Base-by-base conservation (phyloP, 352 stramenopile genomes). In the Pythium dissotocum region DNA sequence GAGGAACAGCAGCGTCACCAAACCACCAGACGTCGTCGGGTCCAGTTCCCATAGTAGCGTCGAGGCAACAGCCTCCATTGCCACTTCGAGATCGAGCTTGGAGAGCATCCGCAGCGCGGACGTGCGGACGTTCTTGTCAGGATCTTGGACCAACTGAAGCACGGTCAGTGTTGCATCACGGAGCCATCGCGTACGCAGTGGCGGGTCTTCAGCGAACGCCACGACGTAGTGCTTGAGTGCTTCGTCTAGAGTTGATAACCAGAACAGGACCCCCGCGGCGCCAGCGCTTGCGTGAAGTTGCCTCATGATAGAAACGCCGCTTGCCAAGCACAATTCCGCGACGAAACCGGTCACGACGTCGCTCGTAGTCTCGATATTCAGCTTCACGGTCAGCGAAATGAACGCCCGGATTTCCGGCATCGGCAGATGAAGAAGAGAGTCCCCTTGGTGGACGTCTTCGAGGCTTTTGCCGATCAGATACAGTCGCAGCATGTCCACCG, bases 1-100 rank as follows among this genome's bases (percentile, higher is more conserved):
- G 10, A 62, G 18, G 38, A 69, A 73, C 3, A 73, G 10, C 33
- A 61, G 35, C 8, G 54, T 32, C 0, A 73, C 35, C 28, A 69
- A 24, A 1, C 10, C 6, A 1, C 58, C 62, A n/a, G 40, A 65
- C 4, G 56, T 74, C 13, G 10, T 33, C 7, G 49, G 40, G 18
- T 70, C 61, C 12, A 63, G 6, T 6, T 63, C 38, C 10, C n/a
- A 38, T 12, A 66, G 32, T 2, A 60, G 24, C 16, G 14, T 32
- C 4, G 55, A 62, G 44, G 33, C 67, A n/a, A 53, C 21, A 32
- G 56, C 64, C 28, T 58, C 42, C 44, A 73, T 68, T 14, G 36
- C 49, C 9, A 48, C 3, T 0, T 49, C 44, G 7, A 60, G 56
- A 26, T 73, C 67, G 21, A 73, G 55, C 48, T 61, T 61, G 6